Percentiles rank a stretch among this genome's conserved stretches.
These are phyloP conservation scores for Taphrina communis DNA, from an alignment of 1,139 yeast species.

Conservation along the genomic window DNA sequence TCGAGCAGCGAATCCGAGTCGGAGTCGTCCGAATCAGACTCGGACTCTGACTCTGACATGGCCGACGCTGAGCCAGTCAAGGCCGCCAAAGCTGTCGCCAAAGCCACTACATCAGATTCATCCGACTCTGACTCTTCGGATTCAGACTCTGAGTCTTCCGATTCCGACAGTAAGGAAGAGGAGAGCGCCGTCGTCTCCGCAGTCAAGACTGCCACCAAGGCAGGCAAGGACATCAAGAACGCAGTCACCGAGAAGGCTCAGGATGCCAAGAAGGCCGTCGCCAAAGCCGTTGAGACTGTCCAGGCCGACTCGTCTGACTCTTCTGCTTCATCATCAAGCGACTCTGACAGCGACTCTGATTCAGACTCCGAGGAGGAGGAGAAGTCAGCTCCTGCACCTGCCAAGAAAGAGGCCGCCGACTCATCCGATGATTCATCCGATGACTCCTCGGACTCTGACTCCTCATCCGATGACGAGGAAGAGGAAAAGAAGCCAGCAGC, in stretches of 20 bases:
- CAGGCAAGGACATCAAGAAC: conserved; percentile 44
- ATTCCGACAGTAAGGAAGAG: conserved; percentile 47
- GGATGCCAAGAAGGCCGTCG: conserved; percentile 40
- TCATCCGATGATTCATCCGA: conserved; percentile 24
- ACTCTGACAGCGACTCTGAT: conserved; percentile 49
- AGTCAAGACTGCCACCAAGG: conserved; percentile 49
- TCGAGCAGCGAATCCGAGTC: conserved; percentile 25
- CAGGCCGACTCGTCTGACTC: conserved; percentile 37
- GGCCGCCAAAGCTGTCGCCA: conserved; percentile 40
- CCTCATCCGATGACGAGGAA: conserved; percentile 38
- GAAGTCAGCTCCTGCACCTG: neutral
- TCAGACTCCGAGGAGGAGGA: conserved; percentile 46
- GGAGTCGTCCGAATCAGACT: conserved; percentile 39
- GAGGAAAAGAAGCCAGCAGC: conserved; percentile 45
- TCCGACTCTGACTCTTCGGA: conserved; percentile 42
- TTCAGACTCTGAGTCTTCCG: conserved; percentile 41
- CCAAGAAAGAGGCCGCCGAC: conserved; percentile 28
- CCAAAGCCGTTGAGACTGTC: conserved; percentile 44
- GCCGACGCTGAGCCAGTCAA: conserved; percentile 47
- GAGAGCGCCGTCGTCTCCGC: conserved; percentile 50
- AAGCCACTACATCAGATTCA: conserved; percentile 40
- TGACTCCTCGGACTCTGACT: conserved; percentile 46
- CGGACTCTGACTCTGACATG: conserved; percentile 45
- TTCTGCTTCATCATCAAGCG: conserved; percentile 46
- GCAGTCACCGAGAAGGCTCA: conserved; percentile 47